Base-by-base conservation (phyloP, 1,284 basidiomycete genomes). In the Athelia sp. region DNA sequence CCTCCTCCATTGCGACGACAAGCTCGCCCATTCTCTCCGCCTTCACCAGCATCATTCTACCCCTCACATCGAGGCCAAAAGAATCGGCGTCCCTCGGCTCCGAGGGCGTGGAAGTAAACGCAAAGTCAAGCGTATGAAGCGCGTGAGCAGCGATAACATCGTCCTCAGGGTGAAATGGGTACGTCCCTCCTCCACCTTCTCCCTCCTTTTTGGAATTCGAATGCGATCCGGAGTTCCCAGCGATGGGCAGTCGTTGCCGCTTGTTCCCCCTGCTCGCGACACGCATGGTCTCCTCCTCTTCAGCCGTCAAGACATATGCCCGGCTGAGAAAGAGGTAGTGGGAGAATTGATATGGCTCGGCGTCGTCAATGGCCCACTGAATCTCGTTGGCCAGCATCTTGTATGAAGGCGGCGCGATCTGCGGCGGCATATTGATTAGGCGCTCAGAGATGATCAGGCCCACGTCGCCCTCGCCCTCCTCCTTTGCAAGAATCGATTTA, bases 381-480 rank as follows among this genome's bases (percentile, higher is more conserved):
- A 95, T 72, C 63, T 98, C 93, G 43, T 87, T 82, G 0, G 74
- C 69, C 19, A 97, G 74, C 87, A 96, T 92, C 48, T 77, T 76
- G 67, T 94, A 96, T 82, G 95, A 87, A 1, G 91, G 93, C 11
- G 92, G 87, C 17, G 94, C 78, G 36, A 93, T 81, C 58, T 96
- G 90, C 3, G 92, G 84, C 0, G 94, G 94, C 81, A 98, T 93
- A 65, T 97, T 98, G 59, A 95, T 78, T 50, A 97, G 73, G 1
- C 94, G 78, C 62, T 96, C 90, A 52, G 85, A 90, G 57, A 97
- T 73, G 13, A 96, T 75, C 18, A 95, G 74, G 0, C 90, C 93
- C 46, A 94, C 78, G 52, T 87, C 82, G 3, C 74, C 68, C 29
- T 22, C 61, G 61, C 52, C 13, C 65, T 74, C 55, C 34, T 65